Evolutionary conservation across 306 rosid genomes (phyloP).

Genomic region (Vachellia pachyceras): DNA sequence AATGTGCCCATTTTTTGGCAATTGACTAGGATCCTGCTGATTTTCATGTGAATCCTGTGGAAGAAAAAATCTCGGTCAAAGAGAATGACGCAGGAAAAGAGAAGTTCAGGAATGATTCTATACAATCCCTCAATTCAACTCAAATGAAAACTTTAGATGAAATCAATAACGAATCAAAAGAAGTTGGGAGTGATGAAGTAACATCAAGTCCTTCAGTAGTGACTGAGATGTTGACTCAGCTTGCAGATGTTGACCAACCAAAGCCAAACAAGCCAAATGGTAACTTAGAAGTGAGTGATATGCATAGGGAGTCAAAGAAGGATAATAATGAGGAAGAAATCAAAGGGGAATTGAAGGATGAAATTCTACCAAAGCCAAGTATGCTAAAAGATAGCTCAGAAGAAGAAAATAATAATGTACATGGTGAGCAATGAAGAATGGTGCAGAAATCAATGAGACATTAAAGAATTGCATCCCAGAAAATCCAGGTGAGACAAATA

Average conservation of each 20-base stretch:
- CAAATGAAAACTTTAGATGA: background rate
- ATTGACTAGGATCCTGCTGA: conserved; percentile 37
- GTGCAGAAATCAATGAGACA: background rate
- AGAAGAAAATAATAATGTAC: background rate
- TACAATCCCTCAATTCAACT: background rate
- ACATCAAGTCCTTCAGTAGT: background rate
- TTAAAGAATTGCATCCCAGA: background rate
- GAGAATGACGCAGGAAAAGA: background rate
- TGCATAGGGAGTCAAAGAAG: conserved; percentile 18
- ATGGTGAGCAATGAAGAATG: background rate
- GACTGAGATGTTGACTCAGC: background rate
- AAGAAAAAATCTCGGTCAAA: background rate
- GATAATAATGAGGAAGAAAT: background rate
- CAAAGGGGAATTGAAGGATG: background rate
- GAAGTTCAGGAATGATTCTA: conserved; percentile 10
- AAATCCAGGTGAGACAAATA: background rate
- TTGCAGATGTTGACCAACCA: background rate
- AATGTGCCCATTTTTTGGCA: background rate
- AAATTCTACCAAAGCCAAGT: background rate
- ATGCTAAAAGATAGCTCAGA: background rate
- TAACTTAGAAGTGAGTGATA: conserved; percentile 13
- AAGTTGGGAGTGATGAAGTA: background rate
- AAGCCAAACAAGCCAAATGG: conserved; percentile 13
- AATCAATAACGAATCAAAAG: background rate
- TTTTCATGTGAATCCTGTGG: background rate